Evolutionary conservation across 208 protist species (phyloP), one percentile per base, ranked within the genome.

Genomic region (Endotrypanum monterogeii): DNA sequence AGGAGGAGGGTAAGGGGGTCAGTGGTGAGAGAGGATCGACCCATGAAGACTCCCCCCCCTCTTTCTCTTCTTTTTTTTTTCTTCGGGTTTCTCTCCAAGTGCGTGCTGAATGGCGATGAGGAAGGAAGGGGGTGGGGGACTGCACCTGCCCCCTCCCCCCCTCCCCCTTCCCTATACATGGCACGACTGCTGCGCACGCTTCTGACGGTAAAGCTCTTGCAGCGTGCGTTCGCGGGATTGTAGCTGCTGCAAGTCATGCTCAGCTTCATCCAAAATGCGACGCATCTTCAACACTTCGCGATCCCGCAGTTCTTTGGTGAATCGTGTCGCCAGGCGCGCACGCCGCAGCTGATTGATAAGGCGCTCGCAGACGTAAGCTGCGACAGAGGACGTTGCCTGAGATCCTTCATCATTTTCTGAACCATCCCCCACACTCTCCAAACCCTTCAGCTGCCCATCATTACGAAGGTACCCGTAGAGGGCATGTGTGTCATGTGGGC

Each of bases 161-260:
- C 0, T 48, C 12, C 12, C 12, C 12, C 44, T 48, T 11, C 44
- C 12, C 12, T 11, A 48, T 48, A 48, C 8, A 48, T 48, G 44
- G 20, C 39, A 37, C 55, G 44, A 48, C 74, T 74, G 67, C 46
- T 73, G 70, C 57, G 48, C 62, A 44, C 73, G 63, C 37, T 76
- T 70, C 18, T 72, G 67, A 56, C 84, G 83, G 52, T 89, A 93
- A 63, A 77, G 55, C 50, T 79, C 86, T 67, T 93, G 89, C 74
- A 93, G 76, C 18, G 50, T 75, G 46, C 67, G 67, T 62, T 93
- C 89, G 28, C 79, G 81, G 30, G 76, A 58, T 39, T 89, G 76
- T 54, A 78, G 56, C 14, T 76, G 74, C n/a, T 65, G 60, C 58
- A 92, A 74, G 52, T 67, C 50, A 5, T 73, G n/a, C 50, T 78